Base-by-base conservation (phyloP, 345 rosid genomes). In the Durio zibethinus region DNA sequence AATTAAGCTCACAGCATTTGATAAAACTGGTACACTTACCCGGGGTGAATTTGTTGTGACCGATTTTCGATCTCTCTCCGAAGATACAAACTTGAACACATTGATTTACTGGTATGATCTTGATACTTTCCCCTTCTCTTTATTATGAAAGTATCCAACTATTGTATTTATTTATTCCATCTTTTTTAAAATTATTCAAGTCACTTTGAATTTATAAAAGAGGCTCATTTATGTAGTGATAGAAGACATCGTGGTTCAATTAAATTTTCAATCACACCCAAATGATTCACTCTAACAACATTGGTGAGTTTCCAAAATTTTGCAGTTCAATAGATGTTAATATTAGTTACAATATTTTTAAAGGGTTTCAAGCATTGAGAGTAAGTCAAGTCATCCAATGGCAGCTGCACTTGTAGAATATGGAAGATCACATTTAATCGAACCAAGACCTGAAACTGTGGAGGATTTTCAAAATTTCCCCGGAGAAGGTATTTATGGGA, bases 341-440 rank as follows among this genome's bases (percentile, higher is more conserved):
- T 40, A 14, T 4, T 9, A 33, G 11, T 48, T 14, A 10, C 43
- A 25, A 73, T 76, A 36, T 74, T 31, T 80, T 59, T 70, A 0
- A 63, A 93, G 98, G 98, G 97, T 92, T 56, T 90, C 99, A 75
- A 92, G 99, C 88, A 82, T 86, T 29, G 98, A 96, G 85, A 88
- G 94, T 71, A 93, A 93, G 78, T 93, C 99, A 12, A 89, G 95
- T 73, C 99, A 96, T 87, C 99, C 98, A 47, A 88, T 93, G 97
- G 97, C 99, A 48, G 79, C 87, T 48, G 84, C 97, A 29, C 84
- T 96, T 59, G 89, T 93, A 40, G 93, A 84, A 33, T 85, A 90
- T 77, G 99, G 84, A 33, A 86, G 83, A 82, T 84, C 87, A 1
- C 75, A 75, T 54, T 90, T 90, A n/a, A 45, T 96, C 15, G 89